Conservation (phyloP, 495 filamentous ascomycete species). For the Collariella sp. region DNA sequence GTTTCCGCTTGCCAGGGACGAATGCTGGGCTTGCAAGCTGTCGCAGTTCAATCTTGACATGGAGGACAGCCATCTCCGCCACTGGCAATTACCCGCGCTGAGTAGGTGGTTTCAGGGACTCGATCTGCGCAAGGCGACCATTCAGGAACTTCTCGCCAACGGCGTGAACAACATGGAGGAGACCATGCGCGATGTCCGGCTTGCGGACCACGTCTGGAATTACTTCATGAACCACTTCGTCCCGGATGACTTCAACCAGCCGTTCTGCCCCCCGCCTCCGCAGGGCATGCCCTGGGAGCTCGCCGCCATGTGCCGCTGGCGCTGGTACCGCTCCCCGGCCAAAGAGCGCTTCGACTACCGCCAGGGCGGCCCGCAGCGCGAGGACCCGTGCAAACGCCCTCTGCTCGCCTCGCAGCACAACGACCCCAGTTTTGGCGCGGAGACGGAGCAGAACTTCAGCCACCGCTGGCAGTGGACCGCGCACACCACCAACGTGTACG, state of each 20-base stretch:
- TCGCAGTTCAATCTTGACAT: slow-evolving; percentile 4
- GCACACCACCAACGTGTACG: not conserved
- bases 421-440: not conserved
- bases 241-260: not conserved
- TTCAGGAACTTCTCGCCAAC: not conserved
- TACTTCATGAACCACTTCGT: not conserved
- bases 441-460: not conserved
- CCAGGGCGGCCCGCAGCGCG: slow-evolving; percentile 15
- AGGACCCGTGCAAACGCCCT: not conserved
- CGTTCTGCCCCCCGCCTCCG: not conserved
- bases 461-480: not conserved
- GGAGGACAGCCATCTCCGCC: slow-evolving; percentile 21
- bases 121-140: not conserved
- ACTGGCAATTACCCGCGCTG: slow-evolving; percentile 2
- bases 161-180: not conserved
- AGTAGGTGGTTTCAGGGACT: not conserved
- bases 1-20: not conserved
- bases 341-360: slow-evolving; percentile 5
- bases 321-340: not conserved
- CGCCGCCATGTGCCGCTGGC: not conserved
- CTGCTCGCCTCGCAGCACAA: not conserved
- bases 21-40: slow-evolving; percentile 22
- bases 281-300: not conserved
- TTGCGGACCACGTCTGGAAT: not conserved
- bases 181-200: not conserved